phyloP scores from a whole-genome alignment of 352 stramenopile genomes.

The Pythium aphanidermatum region DNA sequence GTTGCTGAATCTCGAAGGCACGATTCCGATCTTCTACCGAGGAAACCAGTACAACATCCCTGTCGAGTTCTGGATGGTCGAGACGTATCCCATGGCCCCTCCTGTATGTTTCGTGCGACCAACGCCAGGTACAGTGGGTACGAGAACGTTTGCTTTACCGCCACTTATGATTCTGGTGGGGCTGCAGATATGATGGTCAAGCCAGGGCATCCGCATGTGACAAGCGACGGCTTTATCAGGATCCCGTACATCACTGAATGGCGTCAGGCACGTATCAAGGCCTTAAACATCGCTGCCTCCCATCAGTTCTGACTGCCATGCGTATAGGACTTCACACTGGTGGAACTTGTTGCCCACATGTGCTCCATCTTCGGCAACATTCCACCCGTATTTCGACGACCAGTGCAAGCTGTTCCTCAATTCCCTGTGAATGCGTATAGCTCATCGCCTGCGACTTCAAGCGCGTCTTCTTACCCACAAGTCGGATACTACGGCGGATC shows the following conservation, averaged over 20 bases:
- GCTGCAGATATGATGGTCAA: constrained; percentile 80
- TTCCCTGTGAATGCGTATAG: constrained; percentile 10
- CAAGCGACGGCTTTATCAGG: constrained; percentile 78
- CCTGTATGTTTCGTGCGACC: constrained; percentile 86
- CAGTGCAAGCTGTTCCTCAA: constrained; percentile 31
- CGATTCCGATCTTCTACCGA: constrained; percentile 89
- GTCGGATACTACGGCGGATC: constrained; percentile 22
- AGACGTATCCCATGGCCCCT: constrained; percentile 73
- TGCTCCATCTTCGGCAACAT: constrained; percentile 89
- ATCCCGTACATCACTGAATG: constrained; percentile 85
- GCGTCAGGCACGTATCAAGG: constrained; percentile 30
- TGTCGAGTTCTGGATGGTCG: constrained; percentile 84
- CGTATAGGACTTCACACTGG: constrained; percentile 66
- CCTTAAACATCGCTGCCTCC: no score
- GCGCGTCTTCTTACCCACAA: constrained; percentile 21
- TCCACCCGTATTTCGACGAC: constrained; percentile 75
- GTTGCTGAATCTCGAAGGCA: constrained; percentile 77
- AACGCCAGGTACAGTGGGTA: constrained; percentile 48
- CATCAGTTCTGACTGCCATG: background rate
- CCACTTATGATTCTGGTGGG: background rate
- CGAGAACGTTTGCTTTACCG: background rate
- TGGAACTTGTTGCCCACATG: constrained; percentile 82
- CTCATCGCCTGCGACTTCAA: constrained; percentile 3
- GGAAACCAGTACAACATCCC: constrained; percentile 90
- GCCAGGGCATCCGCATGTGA: constrained; percentile 79